phyloP scores from a whole-genome alignment of 129 eudicot species.

The Chrysanthemum makinoi region DNA sequence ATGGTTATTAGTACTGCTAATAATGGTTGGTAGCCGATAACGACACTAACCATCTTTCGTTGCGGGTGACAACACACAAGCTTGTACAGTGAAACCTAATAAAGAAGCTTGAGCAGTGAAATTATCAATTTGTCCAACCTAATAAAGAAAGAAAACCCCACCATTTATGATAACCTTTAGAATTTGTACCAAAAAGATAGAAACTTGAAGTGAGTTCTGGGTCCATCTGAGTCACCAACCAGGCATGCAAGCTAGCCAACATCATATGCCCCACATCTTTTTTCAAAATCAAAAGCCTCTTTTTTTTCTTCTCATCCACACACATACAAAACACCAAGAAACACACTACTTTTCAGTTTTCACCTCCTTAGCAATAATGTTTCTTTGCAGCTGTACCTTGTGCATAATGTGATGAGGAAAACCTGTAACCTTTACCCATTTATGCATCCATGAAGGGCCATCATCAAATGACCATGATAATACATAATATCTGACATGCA shows the following conservation, averaged over 20 bases:
- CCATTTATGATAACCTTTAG: constrained; percentile 6
- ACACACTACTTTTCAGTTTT: constrained; percentile 27
- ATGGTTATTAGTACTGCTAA: no score
- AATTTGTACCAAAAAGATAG: not conserved
- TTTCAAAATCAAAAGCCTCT: constrained; percentile 20
- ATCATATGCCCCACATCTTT: constrained; percentile 5
- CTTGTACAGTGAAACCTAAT: no score
- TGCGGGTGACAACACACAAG: no score
- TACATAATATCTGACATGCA: constrained; percentile 7
- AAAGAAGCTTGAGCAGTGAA: not conserved
- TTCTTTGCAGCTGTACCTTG: constrained; percentile 17
- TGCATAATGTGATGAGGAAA: not conserved
- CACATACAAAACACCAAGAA: constrained; percentile 22
- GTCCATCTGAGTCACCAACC: constrained; percentile 17
- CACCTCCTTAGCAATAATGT: not conserved
- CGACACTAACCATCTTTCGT: no score
- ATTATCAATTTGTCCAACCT: constrained; percentile 13
- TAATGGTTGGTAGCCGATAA: no score
- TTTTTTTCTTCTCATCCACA: constrained; percentile 35
- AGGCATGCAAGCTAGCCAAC: constrained; percentile 14
- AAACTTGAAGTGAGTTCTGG: constrained; percentile 15
- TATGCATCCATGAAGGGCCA: not conserved
- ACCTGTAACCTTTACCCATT: not conserved
- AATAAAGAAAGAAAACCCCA: constrained; percentile 3
- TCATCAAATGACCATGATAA: not conserved